Percentiles rank a stretch among this genome's conserved stretches.
Evolutionary conservation across 2,329 filamentous ascomycete genomes (phyloP).

Genomic region (Leptographium procerum): DNA sequence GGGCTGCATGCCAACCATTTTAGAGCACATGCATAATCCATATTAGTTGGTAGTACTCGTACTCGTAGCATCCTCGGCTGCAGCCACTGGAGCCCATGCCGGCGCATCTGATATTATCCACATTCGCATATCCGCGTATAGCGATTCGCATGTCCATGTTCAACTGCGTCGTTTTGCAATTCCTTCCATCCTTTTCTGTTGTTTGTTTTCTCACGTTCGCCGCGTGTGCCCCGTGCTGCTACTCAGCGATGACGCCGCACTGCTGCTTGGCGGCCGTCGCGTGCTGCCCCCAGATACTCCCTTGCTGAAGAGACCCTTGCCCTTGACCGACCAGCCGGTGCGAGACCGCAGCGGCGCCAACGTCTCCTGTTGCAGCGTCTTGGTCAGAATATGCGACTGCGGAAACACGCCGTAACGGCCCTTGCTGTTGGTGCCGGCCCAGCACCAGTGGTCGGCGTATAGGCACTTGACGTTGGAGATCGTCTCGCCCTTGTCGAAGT

Average conservation of each 20-base stretch:
- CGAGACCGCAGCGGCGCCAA: constrained; percentile 4
- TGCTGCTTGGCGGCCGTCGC: too few species aligned
- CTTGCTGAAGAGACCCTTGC: constrained; percentile 9
- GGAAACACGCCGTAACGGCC: constrained; percentile 24
- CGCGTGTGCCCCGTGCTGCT: constrained; percentile 10
- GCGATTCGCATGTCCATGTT: background rate
- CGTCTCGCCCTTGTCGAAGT: constrained; percentile 53
- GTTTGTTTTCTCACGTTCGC: background rate
- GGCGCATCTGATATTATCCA: too few species aligned
- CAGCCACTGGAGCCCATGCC: background rate
- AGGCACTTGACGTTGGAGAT: constrained; percentile 50
- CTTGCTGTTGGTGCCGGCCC: constrained; percentile 23
- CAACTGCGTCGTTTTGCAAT: too few species aligned
- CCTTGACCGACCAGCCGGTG: constrained; percentile 8
- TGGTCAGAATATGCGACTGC: constrained; percentile 12
- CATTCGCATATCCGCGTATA: background rate
- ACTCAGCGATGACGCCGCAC: too few species aligned
- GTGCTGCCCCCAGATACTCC: background rate
- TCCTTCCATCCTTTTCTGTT: background rate
- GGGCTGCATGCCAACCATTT: too few species aligned
- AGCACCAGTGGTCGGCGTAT: constrained; percentile 24
- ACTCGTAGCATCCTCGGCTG: background rate
- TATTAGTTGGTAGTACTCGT: too few species aligned
- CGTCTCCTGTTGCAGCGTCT: constrained; percentile 11
- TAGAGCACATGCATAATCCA: too few species aligned